Conservation (phyloP, 2,329 filamentous ascomycete genomes). For the Aspergillus nomiae region DNA sequence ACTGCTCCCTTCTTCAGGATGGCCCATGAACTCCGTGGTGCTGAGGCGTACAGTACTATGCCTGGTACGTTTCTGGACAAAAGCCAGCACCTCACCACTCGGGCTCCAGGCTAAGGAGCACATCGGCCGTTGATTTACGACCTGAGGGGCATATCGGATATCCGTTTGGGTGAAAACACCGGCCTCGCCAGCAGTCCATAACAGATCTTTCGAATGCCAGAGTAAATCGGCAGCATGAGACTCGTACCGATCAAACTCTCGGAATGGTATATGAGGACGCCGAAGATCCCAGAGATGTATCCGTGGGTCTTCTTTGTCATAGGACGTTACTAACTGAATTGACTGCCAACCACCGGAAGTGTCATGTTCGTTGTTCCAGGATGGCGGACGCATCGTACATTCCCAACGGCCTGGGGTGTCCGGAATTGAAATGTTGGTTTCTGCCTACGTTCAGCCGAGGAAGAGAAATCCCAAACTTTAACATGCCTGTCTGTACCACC, state of each 20-base stretch:
- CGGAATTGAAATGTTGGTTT: constrained; percentile 61
- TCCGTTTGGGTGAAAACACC: constrained; percentile 66
- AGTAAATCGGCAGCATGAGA: constrained; percentile 61
- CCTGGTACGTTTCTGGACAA: constrained; percentile 54
- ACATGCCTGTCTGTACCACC: constrained; percentile 64
- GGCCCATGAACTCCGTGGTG: constrained; percentile 42
- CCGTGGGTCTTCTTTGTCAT: constrained; percentile 62
- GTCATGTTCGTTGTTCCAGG: constrained; percentile 55
- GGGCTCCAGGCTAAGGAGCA: constrained; percentile 61
- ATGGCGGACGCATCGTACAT: constrained; percentile 64
- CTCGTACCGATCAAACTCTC: constrained; percentile 60
- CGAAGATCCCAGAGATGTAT: constrained; percentile 68
- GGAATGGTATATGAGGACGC: constrained; percentile 62
- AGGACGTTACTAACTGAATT: constrained; percentile 64
- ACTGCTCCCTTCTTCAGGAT: constrained; percentile 44
- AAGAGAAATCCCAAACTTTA: constrained; percentile 65
- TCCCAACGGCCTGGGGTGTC: constrained; percentile 63
- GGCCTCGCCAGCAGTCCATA: constrained; percentile 65
- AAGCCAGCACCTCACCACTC: constrained; percentile 57
- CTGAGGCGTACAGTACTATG: constrained; percentile 45
- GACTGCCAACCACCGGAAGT: constrained; percentile 59
- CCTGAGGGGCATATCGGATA: constrained; percentile 60
- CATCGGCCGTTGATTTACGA: constrained; percentile 59
- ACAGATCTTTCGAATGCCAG: constrained; percentile 64
- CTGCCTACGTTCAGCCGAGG: constrained; percentile 56